Evolutionary conservation across 306 rosid species (phyloP).

Genomic region (Comarum palustre): DNA sequence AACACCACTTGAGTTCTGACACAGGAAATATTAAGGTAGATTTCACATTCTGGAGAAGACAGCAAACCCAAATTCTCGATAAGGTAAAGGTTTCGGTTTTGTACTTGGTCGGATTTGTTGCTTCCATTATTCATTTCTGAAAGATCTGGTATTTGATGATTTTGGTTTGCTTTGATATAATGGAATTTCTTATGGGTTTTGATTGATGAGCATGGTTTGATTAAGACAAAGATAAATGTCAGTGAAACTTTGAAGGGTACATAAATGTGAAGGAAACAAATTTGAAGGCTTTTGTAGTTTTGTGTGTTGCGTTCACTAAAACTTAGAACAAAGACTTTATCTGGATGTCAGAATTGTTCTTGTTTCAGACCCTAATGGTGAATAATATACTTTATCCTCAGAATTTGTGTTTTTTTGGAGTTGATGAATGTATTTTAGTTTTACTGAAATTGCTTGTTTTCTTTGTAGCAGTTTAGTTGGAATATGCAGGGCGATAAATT

Average conservation of each 20-base stretch:
- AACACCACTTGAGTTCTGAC: background rate
- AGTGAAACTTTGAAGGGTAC: background rate
- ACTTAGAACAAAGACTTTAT: background rate
- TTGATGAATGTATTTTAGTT: conserved; percentile 4
- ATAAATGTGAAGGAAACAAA: background rate
- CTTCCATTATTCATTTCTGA: background rate
- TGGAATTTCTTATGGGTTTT: background rate
- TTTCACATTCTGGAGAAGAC: background rate
- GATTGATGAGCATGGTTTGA: background rate
- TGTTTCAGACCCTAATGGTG: background rate
- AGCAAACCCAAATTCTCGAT: background rate
- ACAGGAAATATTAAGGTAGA: background rate
- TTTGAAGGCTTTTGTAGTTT: too few species aligned
- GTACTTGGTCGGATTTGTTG: background rate
- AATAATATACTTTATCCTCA: background rate
- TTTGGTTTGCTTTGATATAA: background rate
- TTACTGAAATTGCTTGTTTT: conserved; percentile 3
- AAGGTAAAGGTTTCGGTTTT: too few species aligned
- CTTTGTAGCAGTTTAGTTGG: conserved; percentile 13
- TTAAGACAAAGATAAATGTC: background rate
- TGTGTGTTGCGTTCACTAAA: background rate
- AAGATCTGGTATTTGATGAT: conserved; percentile 7
- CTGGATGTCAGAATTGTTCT: background rate
- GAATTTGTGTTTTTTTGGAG: background rate
- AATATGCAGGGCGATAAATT: conserved; percentile 37